Evolutionary conservation across 1,284 basidiomycete genomes (phyloP).

Genomic region (Ustilago esculenta): DNA sequence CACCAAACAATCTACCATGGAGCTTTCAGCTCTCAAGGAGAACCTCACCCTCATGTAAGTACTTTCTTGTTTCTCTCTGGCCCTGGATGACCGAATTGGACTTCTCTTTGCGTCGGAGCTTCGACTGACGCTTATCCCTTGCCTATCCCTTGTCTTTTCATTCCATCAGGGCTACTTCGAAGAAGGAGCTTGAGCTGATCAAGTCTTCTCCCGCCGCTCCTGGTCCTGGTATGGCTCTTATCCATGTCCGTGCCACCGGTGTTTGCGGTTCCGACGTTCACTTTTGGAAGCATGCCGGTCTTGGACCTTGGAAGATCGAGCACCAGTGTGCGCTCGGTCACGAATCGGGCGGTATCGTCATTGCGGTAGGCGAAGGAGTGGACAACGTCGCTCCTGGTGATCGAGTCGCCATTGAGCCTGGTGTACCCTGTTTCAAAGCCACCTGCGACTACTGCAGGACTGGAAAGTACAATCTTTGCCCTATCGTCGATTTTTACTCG

Average conservation of each 20-base stretch:
- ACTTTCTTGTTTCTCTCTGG: neutral
- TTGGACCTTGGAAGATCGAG: slow-evolving; percentile 60
- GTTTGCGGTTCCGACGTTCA: slow-evolving; percentile 68
- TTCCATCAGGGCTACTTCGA: slow-evolving; percentile 41
- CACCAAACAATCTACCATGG: slow-evolving; percentile 23
- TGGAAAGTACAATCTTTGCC: slow-evolving; percentile 71
- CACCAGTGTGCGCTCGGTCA: slow-evolving; percentile 60
- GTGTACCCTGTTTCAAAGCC: slow-evolving; percentile 70
- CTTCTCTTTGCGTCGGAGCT: neutral
- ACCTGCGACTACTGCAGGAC: slow-evolving; percentile 70
- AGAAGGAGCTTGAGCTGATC: slow-evolving; percentile 59
- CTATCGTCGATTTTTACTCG: slow-evolving; percentile 64
- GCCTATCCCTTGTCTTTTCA: neutral
- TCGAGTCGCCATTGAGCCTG: slow-evolving; percentile 64
- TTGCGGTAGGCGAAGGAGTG: slow-evolving; percentile 61
- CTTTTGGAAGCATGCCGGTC: slow-evolving; percentile 71
- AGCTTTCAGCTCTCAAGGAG: slow-evolving; percentile 50
- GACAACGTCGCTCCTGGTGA: slow-evolving; percentile 58
- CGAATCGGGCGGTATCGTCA: slow-evolving; percentile 62
- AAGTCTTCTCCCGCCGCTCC: slow-evolving; percentile 42
- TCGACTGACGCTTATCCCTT: neutral
- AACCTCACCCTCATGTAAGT: slow-evolving; percentile 52
- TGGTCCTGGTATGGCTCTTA: slow-evolving; percentile 59
- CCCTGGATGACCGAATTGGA: no score
- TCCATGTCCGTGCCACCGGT: slow-evolving; percentile 63